Conservation (phyloP, 75 land plant genomes). For the Isoetes taiwanensis region DNA sequence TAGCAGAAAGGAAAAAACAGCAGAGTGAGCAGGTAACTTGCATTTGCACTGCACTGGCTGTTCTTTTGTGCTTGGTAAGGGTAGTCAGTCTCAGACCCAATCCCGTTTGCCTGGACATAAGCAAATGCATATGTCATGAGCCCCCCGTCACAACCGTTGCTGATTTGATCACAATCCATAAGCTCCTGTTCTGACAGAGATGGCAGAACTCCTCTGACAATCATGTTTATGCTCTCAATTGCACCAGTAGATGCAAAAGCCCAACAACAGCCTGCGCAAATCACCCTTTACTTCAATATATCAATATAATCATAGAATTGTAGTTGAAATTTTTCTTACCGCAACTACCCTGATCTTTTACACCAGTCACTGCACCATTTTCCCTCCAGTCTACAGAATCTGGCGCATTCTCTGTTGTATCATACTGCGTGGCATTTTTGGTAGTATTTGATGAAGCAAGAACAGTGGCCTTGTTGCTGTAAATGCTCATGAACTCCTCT, state of each 20-base stretch:
- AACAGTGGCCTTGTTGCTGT: too few species aligned
- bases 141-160: slow-evolving; percentile 12
- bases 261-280: slow-evolving; percentile 21
- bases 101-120: background rate
- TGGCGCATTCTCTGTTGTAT: background rate
- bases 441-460: too few species aligned
- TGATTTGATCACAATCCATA: slow-evolving; percentile 7
- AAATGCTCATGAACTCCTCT: too few species aligned
- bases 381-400: slow-evolving; percentile 7
- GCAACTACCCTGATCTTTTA: background rate
- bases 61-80: slow-evolving; percentile 14
- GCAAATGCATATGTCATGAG: background rate
- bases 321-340: too few species aligned
- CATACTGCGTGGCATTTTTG: too few species aligned
- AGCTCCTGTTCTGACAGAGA: slow-evolving; percentile 22
- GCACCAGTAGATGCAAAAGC: slow-evolving; percentile 18
- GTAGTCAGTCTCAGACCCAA: slow-evolving; percentile 8
- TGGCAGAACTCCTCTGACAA: slow-evolving; percentile 11
- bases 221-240: slow-evolving; percentile 11
- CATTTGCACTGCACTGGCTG: too few species aligned
- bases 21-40: too few species aligned
- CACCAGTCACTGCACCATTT: background rate
- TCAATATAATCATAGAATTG: too few species aligned
- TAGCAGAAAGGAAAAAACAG: too few species aligned
- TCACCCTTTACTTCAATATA: too few species aligned